These are phyloP conservation scores for Neurospora hispaniola DNA, from an alignment of 495 filamentous ascomycete species.

Conservation along the genomic window DNA sequence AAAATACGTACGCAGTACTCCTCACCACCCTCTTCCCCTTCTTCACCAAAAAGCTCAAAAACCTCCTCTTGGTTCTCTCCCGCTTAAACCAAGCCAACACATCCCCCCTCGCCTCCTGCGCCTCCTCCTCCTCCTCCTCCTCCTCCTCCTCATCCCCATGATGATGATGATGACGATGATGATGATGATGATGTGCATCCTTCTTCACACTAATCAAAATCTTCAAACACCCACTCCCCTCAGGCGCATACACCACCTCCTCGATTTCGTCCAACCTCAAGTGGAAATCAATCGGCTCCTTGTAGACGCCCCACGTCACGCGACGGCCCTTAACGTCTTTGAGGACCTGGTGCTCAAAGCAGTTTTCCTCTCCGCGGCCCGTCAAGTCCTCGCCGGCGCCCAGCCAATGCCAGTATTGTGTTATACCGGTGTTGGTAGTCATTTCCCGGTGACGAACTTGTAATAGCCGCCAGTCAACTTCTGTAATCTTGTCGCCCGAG, in stretches of 20 bases:
- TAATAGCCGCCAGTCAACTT: constrained; percentile 35
- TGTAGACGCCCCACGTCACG: constrained; percentile 35
- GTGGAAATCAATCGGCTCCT: constrained; percentile 36
- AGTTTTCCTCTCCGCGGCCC: constrained; percentile 15
- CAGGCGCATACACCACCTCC: constrained; percentile 25
- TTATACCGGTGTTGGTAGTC: constrained; percentile 29
- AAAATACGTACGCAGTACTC: constrained; percentile 20
- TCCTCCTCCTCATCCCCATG: background rate
- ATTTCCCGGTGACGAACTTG: constrained; percentile 32
- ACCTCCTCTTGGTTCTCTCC: constrained; percentile 34
- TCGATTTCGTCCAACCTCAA: constrained; percentile 25
- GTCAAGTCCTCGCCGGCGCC: background rate
- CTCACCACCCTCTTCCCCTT: constrained; percentile 29
- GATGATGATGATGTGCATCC: background rate
- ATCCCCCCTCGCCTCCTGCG: constrained; percentile 17
- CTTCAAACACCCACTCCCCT: constrained; percentile 13
- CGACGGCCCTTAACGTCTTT: constrained; percentile 23
- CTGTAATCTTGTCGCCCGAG: constrained; percentile 25
- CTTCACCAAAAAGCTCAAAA: constrained; percentile 27
- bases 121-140: too few species aligned
- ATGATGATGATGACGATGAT: too few species aligned
- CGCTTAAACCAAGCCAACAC: constrained; percentile 35
- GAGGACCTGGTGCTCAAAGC: constrained; percentile 40
- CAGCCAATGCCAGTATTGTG: constrained; percentile 42
- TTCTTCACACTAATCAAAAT: constrained; percentile 22